Evolutionary conservation across 306 rosid genomes (phyloP).

Genomic region (Trichosanthes cucumerina): DNA sequence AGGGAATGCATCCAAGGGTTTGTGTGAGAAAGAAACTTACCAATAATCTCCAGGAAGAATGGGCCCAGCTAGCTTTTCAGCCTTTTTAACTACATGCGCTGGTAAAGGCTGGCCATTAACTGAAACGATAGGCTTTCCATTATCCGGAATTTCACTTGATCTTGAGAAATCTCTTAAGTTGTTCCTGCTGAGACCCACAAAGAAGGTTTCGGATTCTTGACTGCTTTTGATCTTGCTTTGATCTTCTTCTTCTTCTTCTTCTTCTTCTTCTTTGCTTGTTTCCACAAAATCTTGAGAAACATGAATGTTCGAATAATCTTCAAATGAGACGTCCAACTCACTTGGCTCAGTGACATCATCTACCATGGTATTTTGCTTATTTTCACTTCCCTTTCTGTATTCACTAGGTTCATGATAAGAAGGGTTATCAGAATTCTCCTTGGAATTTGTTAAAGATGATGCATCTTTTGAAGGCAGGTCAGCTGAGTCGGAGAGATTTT

Average conservation of each 20-base stretch:
- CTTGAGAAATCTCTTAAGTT: conserved; percentile 28
- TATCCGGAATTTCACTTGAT: conserved; percentile 16
- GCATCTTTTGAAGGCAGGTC: conserved; percentile 4
- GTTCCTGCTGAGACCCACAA: conserved; percentile 18
- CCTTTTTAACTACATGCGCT: conserved; percentile 21
- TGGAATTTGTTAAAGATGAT: conserved; percentile 14
- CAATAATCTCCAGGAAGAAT: conserved; percentile 45
- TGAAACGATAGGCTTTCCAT: conserved; percentile 21
- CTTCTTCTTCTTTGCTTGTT: conserved; percentile 19
- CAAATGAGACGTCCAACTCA: conserved; percentile 25
- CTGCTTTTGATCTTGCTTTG: conserved; percentile 8
- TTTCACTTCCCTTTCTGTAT: conserved; percentile 10
- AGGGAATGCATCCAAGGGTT: background rate
- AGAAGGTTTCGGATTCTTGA: conserved; percentile 19
- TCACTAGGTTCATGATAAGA: conserved; percentile 7
- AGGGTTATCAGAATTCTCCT: conserved; percentile 17
- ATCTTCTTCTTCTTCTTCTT: conserved; percentile 26
- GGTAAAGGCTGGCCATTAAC: conserved; percentile 33
- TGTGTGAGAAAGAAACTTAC: conserved; percentile 12
- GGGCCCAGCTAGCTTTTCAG: conserved; percentile 40
- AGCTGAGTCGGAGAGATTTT: conserved; percentile 12
- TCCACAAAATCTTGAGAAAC: conserved; percentile 28
- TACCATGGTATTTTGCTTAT: conserved; percentile 13
- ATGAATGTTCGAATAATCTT: conserved; percentile 21
- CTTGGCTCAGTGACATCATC: conserved; percentile 14